A percentile compares a stretch with the other conserved stretches of the same genome.
These are phyloP conservation scores for Trichaptum fuscoviolaceum DNA, from an alignment of 768 basidiomycete genomes.

Conservation along the genomic window DNA sequence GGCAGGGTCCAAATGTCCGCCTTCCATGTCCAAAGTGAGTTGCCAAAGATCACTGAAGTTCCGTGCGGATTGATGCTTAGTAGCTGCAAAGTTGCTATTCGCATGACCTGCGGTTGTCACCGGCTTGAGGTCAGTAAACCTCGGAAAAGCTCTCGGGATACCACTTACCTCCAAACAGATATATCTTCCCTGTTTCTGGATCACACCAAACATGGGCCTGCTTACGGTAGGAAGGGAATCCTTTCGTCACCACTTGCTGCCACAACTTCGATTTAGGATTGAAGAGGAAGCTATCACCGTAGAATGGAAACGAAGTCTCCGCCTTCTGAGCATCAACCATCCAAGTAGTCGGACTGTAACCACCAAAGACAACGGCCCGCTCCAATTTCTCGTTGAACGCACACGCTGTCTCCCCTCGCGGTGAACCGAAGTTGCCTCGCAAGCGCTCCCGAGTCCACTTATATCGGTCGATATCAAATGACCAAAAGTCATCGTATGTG, in stretches of 20 bases:
- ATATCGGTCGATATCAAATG: constrained; percentile 26
- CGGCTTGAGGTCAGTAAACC: too few relatives aligned
- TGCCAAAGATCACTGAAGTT: too few relatives aligned
- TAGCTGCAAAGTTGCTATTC: too few relatives aligned
- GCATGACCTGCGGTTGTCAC: too few relatives aligned
- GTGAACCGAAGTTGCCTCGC: constrained; percentile 28
- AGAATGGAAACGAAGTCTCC: constrained; percentile 29
- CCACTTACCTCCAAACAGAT: too few relatives aligned
- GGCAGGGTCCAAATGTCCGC: too few relatives aligned
- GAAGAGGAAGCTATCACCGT: constrained; percentile 35
- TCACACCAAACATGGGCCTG: constrained; percentile 29
- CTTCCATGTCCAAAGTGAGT: too few relatives aligned
- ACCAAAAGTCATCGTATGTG: constrained; percentile 32
- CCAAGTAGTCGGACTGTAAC: constrained; percentile 28
- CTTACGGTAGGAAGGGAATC: constrained; percentile 38
- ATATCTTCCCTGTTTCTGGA: constrained; percentile 23
- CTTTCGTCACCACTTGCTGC: constrained; percentile 34
- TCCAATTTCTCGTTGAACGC: constrained; percentile 25
- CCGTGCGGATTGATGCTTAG: too few relatives aligned
- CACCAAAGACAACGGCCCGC: constrained; percentile 35
- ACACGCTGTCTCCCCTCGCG: constrained; percentile 23
- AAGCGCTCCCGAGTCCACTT: constrained; percentile 31
- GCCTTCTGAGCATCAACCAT: constrained; percentile 8
- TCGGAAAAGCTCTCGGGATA: too few relatives aligned
- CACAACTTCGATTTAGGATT: constrained; percentile 22